Conservation (phyloP, 1,284 basidiomycete genomes). For the Coriolopsis trogii region DNA sequence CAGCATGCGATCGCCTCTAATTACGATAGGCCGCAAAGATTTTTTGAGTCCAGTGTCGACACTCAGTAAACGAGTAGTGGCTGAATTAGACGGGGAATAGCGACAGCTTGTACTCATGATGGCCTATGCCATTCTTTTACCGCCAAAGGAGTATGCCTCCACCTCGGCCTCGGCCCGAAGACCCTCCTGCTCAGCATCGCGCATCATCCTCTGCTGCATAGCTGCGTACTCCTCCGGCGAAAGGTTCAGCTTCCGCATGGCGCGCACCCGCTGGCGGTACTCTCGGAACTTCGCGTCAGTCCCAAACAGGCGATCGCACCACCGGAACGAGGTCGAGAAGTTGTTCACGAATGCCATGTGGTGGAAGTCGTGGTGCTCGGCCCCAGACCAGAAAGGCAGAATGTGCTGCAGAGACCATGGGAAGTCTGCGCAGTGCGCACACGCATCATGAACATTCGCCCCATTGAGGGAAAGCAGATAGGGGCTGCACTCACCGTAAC, state of each 20-base stretch:
- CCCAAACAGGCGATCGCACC: conserved; percentile 87
- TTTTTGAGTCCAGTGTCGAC: no score
- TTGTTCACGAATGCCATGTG: conserved; percentile 93
- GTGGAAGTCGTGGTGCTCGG: conserved; percentile 98
- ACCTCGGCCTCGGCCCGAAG: conserved; percentile 70
- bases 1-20: no score
- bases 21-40: no score
- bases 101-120: no score
- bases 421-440: conserved; percentile 72
- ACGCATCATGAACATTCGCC: not conserved
- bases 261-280: conserved; percentile 65
- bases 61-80: no score
- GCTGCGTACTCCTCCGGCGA: conserved; percentile 54
- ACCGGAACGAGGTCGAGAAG: conserved; percentile 91
- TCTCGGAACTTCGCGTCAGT: conserved; percentile 86
- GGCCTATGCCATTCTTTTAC: conserved; percentile 34
- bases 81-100: no score
- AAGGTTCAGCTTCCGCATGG: conserved; percentile 52
- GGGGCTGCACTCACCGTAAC: conserved; percentile 69
- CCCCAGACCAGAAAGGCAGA: conserved; percentile 97
- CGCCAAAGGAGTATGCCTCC: conserved; percentile 35
- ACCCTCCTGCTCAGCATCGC: conserved; percentile 73
- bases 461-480: not conserved
- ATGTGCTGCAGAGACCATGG: conserved; percentile 95
- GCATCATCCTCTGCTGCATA: conserved; percentile 61